A percentile compares a stretch with the other conserved stretches of the same genome.
These are phyloP conservation scores for Haematococcus lacustris DNA, from an alignment of 139 green algal species.

Conservation along the genomic window DNA sequence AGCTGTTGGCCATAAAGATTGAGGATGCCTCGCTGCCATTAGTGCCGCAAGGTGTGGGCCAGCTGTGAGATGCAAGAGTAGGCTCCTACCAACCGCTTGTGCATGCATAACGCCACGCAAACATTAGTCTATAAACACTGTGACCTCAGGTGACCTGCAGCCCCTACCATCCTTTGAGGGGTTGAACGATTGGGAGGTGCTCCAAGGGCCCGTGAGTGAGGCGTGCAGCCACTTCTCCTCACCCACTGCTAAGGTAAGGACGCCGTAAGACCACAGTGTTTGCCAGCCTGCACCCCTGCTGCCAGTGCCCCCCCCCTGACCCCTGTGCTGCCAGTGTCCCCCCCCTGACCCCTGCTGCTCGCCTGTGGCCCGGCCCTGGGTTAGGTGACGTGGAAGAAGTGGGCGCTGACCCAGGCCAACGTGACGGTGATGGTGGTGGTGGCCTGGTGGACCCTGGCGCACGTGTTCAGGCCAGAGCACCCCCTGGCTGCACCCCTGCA, in stretches of 20 bases:
- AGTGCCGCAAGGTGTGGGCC: too few species aligned
- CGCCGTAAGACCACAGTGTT: not conserved
- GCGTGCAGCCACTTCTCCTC: not conserved
- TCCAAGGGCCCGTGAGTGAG: not conserved
- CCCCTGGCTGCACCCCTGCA: not conserved
- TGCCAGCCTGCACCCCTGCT: not conserved
- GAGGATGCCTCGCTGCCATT: too few species aligned
- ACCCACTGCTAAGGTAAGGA: not conserved
- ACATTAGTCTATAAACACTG: too few species aligned
- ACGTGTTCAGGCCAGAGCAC: constrained; percentile 26
- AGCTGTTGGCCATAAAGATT: too few species aligned
- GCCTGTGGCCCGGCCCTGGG: too few species aligned
- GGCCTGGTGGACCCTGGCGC: constrained; percentile 34
- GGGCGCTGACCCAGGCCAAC: constrained; percentile 22
- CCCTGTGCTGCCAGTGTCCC: not conserved
- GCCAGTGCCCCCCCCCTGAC: not conserved
- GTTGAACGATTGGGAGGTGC: not conserved
- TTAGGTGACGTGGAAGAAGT: constrained; percentile 38
- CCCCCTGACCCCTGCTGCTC: not conserved
- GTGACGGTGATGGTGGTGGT: constrained; percentile 26
- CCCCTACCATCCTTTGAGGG: too few species aligned
- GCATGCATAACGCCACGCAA: too few species aligned
- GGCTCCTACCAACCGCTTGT: too few species aligned
- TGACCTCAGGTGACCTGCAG: too few species aligned
- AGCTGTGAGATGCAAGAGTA: too few species aligned